Evolutionary conservation across 129 eudicot species (phyloP), one percentile per base, ranked within the genome.

Genomic region (Mikania micrantha): DNA sequence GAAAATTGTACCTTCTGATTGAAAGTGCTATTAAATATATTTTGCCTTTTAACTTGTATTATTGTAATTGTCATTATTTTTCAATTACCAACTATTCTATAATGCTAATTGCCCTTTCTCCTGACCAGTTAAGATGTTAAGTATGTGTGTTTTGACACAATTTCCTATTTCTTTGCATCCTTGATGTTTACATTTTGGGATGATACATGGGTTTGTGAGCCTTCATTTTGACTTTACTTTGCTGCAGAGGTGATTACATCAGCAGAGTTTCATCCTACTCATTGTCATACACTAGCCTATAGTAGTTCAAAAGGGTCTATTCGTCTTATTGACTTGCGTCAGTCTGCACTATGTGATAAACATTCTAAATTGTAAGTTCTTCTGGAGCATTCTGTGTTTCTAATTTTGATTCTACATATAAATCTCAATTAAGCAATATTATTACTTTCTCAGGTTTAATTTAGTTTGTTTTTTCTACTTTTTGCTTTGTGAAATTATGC

Each of bases 241-340:
- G 13, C 58, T 74, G 85, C 89, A 92, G 98, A 92, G 91, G 98
- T 92, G 73, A 92, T 92, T 77, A 92, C 98, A 64, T 84, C 96
- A 64, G 98, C 98, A 40, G 96, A 88, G 80, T 92, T 92, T 74
- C 98, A 92, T 83, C 98, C 98, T 60, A 83, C 79, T 45, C 98
- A 88, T 60, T 92, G 98, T 69, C 90, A 86, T 75, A 92, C 82
- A 66, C 83, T 92, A 70, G 98, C 95, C 13, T 92, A 92, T 70
- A 92, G 98, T 79, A 92, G 98, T 74, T 92, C 98, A 44, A 92
- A 88, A 84, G 96, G 98, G 56, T 92, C 98, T 60, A 86, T 92
- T 62, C 98, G 96, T 25, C 95, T 92, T 75, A 88, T 92, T 76
- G 96, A 92, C 79, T 82, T 92, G 81, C 95, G 98, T 56, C 96